Conservation (phyloP, 2,329 filamentous ascomycete species). For the Fusarium irregulare region DNA sequence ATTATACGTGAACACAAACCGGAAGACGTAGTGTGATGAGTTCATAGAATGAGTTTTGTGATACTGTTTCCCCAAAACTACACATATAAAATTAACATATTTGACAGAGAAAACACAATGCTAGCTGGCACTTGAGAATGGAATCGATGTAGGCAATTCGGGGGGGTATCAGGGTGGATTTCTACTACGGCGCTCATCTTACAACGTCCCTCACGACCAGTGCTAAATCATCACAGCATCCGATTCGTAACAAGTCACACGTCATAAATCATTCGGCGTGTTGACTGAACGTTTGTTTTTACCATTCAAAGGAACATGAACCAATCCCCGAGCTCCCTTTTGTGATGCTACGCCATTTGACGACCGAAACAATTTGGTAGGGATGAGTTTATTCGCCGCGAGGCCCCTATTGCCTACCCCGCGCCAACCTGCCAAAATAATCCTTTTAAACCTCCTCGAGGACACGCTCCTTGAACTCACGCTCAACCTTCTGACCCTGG, state of each 20-base stretch:
- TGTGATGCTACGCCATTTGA: constrained; percentile 59
- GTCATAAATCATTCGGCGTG: constrained; percentile 38
- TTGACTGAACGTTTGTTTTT: constrained; percentile 50
- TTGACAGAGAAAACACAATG: neutral
- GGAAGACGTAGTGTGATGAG: neutral
- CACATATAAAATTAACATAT: neutral
- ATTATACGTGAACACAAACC: neutral
- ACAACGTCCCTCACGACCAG: constrained; percentile 18
- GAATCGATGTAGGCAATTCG: constrained; percentile 10
- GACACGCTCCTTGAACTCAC: constrained; percentile 99
- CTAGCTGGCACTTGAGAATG: constrained; percentile 1
- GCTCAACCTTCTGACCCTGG: constrained; percentile 97
- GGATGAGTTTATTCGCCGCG: constrained; percentile 50
- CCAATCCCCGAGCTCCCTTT: constrained; percentile 55
- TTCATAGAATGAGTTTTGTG: neutral
- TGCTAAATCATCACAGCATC: constrained; percentile 31
- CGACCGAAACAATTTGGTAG: constrained; percentile 57
- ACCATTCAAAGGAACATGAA: constrained; percentile 55
- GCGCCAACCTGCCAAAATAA: constrained; percentile 48
- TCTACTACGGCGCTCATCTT: constrained; percentile 34
- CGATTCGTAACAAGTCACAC: constrained; percentile 22
- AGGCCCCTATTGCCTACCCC: constrained; percentile 49
- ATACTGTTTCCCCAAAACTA: neutral
- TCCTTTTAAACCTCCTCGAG: constrained; percentile 87
- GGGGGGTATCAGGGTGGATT: constrained; percentile 1